A percentile compares a stretch with the other conserved stretches of the same genome.
Conservation (phyloP, 345 rosid species). For the Brassica incana region DNA sequence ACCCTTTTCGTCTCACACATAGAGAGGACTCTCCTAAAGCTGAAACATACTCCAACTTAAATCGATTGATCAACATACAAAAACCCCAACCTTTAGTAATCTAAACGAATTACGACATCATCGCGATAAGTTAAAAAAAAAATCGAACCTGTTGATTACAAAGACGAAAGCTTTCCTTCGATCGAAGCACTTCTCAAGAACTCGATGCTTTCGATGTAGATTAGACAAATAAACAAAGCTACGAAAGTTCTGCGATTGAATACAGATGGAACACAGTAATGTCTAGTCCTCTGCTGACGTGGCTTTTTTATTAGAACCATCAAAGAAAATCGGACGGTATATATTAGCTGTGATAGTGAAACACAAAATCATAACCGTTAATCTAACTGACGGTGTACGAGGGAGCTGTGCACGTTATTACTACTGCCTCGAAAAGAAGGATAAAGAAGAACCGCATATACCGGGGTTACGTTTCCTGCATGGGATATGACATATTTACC, state of each 20-base stretch:
- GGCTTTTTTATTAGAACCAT: neutral
- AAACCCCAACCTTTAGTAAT: conserved; percentile 12
- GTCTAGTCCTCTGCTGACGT: conserved; percentile 4
- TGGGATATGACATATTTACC: conserved; percentile 18
- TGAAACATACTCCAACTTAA: neutral
- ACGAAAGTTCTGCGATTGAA: neutral
- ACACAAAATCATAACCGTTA: neutral
- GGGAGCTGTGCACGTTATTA: neutral
- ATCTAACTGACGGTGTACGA: conserved; percentile 4
- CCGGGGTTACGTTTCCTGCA: conserved; percentile 25
- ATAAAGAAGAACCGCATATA: conserved; percentile 33
- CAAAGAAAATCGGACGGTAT: neutral
- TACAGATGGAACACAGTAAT: conserved; percentile 18
- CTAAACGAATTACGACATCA: conserved; percentile 19
- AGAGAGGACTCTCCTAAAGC: conserved; percentile 7
- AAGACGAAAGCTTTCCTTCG: conserved; percentile 24
- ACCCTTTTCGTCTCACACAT: too few species aligned
- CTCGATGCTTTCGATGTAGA: conserved; percentile 34
- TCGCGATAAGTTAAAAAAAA: neutral
- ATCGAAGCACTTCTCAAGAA: conserved; percentile 19
- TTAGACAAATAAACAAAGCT: conserved; percentile 19
- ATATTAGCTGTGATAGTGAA: neutral
- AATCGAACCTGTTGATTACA: conserved; percentile 27
- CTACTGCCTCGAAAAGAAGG: neutral
- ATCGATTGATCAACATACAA: conserved; percentile 16